phyloP scores from a whole-genome alignment of 176 grass and related monocot genomes.

The Triticum monococcum region DNA sequence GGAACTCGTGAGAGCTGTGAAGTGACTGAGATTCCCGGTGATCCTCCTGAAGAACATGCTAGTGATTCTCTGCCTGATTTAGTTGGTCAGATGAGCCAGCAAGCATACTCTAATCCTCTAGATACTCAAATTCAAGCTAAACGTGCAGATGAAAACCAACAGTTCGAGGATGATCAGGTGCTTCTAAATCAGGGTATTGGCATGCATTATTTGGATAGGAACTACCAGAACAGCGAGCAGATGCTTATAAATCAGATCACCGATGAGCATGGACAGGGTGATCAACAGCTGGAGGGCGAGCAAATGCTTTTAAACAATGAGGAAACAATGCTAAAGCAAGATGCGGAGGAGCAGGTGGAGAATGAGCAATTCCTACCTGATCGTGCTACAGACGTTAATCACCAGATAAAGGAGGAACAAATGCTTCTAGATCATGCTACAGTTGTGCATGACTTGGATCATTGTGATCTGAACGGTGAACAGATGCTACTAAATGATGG shows the following conservation, averaged over 20 bases:
- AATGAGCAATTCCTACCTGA: neutral
- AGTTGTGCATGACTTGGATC: conserved; percentile 9
- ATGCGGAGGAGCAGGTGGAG: neutral
- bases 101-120: neutral
- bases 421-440: conserved; percentile 16
- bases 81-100: conserved; percentile 23
- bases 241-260: neutral
- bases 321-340: neutral
- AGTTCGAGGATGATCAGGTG: neutral
- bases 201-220: conserved; percentile 1
- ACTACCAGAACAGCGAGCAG: conserved; percentile 15
- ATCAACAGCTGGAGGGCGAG: neutral
- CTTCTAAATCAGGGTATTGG: conserved; percentile 19
- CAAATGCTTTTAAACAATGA: conserved; percentile 7
- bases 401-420: conserved; percentile 8
- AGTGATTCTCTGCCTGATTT: conserved; percentile 17
- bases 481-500: conserved; percentile 15
- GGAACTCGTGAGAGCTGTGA: conserved; percentile 32
- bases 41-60: conserved; percentile 24
- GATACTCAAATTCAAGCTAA: conserved; percentile 28
- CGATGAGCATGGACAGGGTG: conserved; percentile 19
- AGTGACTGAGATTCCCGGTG: conserved; percentile 14
- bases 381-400: neutral
- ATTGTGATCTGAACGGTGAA: conserved; percentile 12
- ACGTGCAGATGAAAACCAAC: neutral